Conservation (phyloP, 1,284 basidiomycete genomes). For the Tylopilus sp. region DNA sequence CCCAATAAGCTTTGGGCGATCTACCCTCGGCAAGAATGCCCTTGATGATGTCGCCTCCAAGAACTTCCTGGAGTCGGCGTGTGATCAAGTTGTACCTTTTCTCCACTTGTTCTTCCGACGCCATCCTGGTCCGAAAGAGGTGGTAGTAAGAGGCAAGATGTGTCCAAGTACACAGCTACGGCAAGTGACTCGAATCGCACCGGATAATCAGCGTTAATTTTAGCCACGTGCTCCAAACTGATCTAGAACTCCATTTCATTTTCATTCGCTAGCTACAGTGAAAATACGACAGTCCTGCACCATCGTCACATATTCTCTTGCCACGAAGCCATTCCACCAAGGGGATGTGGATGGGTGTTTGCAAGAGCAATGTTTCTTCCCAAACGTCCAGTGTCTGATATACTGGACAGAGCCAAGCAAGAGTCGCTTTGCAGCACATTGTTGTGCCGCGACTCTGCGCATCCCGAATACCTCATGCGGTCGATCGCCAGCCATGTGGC, state of each 20-base stretch:
- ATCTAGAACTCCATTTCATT: background rate
- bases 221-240: conserved; percentile 13
- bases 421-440: background rate
- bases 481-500: conserved; percentile 13
- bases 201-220: background rate
- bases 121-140: conserved; percentile 16
- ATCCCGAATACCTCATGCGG: background rate
- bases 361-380: background rate
- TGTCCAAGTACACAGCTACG: background rate
- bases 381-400: background rate
- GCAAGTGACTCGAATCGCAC: conserved; percentile 16
- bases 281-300: background rate
- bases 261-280: too few species aligned
- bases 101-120: conserved; percentile 40
- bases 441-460: background rate
- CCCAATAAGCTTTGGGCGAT: conserved; percentile 86
- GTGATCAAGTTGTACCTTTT: conserved; percentile 87
- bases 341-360: background rate
- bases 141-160: conserved; percentile 1
- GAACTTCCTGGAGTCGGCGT: conserved; percentile 82
- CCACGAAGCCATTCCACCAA: conserved; percentile 1
- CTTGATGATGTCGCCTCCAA: conserved; percentile 85
- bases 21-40: conserved; percentile 78
- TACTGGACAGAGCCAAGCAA: background rate
- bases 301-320: background rate